phyloP scores from a whole-genome alignment of 2,329 filamentous ascomycete genomes.

The Trichoderma endophyticum region DNA sequence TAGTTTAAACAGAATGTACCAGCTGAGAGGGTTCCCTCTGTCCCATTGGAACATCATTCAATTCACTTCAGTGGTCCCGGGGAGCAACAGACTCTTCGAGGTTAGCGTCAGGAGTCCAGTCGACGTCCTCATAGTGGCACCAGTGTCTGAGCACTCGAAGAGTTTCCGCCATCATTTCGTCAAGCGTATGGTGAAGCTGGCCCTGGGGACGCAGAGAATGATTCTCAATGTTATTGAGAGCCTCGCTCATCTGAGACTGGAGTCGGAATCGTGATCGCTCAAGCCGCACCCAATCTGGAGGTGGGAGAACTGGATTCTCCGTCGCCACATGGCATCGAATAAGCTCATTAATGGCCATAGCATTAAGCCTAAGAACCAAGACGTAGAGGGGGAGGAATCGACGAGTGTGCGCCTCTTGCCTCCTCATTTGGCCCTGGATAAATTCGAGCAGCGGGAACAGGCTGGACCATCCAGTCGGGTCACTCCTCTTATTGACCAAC shows the following conservation, averaged over 20 bases:
- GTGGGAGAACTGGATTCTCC: constrained; percentile 23
- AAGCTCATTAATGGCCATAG: constrained; percentile 45
- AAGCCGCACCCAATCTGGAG: constrained; percentile 8
- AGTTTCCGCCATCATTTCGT: constrained; percentile 41
- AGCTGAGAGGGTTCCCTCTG: not conserved
- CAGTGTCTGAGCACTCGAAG: constrained; percentile 43
- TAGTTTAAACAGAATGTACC: not conserved
- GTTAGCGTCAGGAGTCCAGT: constrained; percentile 43
- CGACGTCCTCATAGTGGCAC: constrained; percentile 44
- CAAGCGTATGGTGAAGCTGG: constrained; percentile 42
- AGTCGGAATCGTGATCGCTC: constrained; percentile 17
- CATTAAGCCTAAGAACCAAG: constrained; percentile 44
- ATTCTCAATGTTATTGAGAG: constrained; percentile 10
- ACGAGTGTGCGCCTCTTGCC: constrained; percentile 28
- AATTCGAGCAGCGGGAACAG: constrained; percentile 44
- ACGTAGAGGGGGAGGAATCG: constrained; percentile 40
- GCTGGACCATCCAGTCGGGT: constrained; percentile 41
- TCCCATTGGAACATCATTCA: not conserved
- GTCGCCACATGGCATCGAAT: constrained; percentile 36
- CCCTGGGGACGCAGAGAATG: constrained; percentile 32
- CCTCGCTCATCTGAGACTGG: constrained; percentile 19
- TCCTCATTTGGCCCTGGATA: constrained; percentile 40
- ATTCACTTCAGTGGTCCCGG: not conserved
- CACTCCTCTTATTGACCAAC: constrained; percentile 42
- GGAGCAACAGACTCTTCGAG: constrained; percentile 24